Percentiles rank a stretch among this genome's conserved stretches.
These are phyloP conservation scores for Hericium rajendrae DNA, from an alignment of 768 basidiomycete species.

Conservation along the genomic window DNA sequence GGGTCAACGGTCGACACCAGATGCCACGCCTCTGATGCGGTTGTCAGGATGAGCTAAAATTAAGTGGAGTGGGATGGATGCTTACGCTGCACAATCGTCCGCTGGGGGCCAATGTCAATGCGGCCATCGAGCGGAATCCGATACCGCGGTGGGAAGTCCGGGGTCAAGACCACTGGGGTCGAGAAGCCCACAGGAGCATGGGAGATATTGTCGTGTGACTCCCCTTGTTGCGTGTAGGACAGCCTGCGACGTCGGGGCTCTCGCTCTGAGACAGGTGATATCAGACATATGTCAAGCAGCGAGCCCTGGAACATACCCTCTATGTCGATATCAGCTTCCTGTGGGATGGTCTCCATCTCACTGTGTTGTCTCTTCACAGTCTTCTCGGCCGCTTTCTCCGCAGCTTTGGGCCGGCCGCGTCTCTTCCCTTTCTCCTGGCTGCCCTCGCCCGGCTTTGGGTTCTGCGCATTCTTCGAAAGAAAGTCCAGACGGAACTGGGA, in stretches of 20 bases:
- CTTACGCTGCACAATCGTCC: constrained; percentile 58
- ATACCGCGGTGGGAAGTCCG: constrained; percentile 34
- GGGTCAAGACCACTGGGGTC: constrained; percentile 1
- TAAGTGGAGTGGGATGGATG: too few relatives aligned
- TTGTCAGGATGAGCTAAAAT: too few relatives aligned
- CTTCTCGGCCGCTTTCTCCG: background rate
- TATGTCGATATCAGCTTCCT: background rate
- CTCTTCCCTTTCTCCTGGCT: constrained; percentile 9
- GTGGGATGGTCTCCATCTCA: background rate
- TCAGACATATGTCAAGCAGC: background rate
- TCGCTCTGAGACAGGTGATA: background rate
- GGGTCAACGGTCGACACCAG: constrained; percentile 57
- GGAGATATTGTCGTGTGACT: background rate
- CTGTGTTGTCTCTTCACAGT: background rate
- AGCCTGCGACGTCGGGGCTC: background rate
- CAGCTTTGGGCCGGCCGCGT: constrained; percentile 2
- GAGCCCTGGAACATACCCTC: background rate
- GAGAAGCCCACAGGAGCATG: background rate
- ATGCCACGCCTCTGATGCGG: constrained; percentile 59
- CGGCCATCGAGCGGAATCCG: constrained; percentile 12
- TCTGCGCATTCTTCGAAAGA: constrained; percentile 19
- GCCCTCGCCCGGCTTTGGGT: constrained; percentile 13
- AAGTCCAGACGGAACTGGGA: constrained; percentile 27
- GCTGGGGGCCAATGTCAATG: constrained; percentile 7
- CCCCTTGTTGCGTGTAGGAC: background rate